Evolutionary conservation across 805 yeast species (phyloP), one percentile per base, ranked within the genome.

Genomic region (Yarrowia sp.): DNA sequence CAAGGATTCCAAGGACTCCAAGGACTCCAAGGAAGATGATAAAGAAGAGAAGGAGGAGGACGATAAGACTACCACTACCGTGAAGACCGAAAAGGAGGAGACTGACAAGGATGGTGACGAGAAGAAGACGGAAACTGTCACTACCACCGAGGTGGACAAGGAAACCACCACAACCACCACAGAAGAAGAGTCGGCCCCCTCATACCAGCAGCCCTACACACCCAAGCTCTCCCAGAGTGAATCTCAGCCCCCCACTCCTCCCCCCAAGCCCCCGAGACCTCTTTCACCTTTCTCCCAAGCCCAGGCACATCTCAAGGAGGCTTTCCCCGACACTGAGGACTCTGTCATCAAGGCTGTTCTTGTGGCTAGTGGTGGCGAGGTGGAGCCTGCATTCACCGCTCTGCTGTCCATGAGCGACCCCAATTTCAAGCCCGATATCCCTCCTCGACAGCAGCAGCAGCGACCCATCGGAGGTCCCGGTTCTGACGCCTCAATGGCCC

Each of bases 331-430:
- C 17, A 78, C 87, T 30, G 97, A 92, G 49, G 89, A 84, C 38
- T 85, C 86, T 70, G 85, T 87, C 72, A 82, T 91, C 70, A 86
- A 87, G 67, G 92, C 96, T 36, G 88, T 91, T 0, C 80, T 93
- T 68, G 90, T 95, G 75, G 98, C 98, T 2, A 86, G 96, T 19
- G 85, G 83, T 58, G 97, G 96, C 36, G 81, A 84, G 58, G 76
- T 91, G 52, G 97, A 92, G 72, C 87, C 90, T 0, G 96, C 97
- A 0, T 94, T 94, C 80, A 90, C 89, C 76, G 98, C 97, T 0
- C 80, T 93, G 73, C 80, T 94, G 69, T 91, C 85, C 72, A 79
- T 91, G 67, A 87, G 91, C 17, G 97, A 93, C 69, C 76, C 79
- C 20, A 70, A 69, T 63, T 73, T 69, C 67, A 70, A 73, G 68